These are phyloP conservation scores for Suillus alpinus DNA, from an alignment of 768 basidiomycete species.

Conservation along the genomic window DNA sequence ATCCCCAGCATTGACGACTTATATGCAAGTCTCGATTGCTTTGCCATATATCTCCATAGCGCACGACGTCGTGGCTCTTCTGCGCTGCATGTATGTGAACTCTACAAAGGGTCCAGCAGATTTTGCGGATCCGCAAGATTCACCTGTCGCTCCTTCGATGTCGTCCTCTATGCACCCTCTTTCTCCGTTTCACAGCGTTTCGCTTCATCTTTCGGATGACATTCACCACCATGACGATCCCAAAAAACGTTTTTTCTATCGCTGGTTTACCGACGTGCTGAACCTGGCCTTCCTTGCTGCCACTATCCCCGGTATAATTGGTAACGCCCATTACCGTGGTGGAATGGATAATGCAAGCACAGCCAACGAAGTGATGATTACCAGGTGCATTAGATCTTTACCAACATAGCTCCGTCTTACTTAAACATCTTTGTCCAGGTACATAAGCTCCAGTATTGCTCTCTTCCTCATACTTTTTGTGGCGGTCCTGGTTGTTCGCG, in stretches of 20 bases:
- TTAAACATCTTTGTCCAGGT: conserved; percentile 15
- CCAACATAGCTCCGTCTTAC: not conserved
- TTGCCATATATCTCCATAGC: conserved; percentile 31
- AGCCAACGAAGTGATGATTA: conserved; percentile 17
- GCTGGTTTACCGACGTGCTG: conserved; percentile 26
- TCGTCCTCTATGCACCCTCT: conserved; percentile 14
- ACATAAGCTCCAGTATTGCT: conserved; percentile 26
- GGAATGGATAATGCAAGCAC: conserved; percentile 17
- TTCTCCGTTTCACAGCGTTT: conserved; percentile 9
- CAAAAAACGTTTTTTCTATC: conserved; percentile 23
- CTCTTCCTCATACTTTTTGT: conserved; percentile 21
- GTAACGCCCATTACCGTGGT: conserved; percentile 19
- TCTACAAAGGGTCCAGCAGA: conserved; percentile 31
- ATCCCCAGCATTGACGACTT: conserved; percentile 12
- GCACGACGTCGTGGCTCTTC: conserved; percentile 32
- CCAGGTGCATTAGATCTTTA: conserved; percentile 19
- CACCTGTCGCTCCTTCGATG: conserved; percentile 14
- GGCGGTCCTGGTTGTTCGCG: conserved; percentile 20
- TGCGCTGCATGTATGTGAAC: conserved; percentile 40
- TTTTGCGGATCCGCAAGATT: conserved; percentile 23
- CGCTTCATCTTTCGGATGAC: conserved; percentile 2
- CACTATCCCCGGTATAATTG: conserved; percentile 30
- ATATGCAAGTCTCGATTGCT: conserved; percentile 18
- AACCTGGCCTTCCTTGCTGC: conserved; percentile 30
- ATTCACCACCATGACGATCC: conserved; percentile 27